Base-by-base conservation (phyloP, 2,329 filamentous ascomycete genomes). In the Cladosporium cucumerinum region DNA sequence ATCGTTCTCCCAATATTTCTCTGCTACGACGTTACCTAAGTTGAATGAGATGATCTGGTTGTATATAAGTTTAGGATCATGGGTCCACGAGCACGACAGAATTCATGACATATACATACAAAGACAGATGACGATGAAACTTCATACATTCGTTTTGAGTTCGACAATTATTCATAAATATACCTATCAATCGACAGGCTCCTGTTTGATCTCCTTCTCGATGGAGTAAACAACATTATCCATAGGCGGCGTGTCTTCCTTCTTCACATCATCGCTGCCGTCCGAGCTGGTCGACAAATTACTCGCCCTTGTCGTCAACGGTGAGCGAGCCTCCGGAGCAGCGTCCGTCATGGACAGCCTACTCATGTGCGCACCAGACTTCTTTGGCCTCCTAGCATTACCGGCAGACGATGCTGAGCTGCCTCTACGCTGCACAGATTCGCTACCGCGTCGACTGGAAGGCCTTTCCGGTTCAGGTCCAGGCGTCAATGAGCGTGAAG, bases 401-500 rank as follows among this genome's bases (percentile, higher is more conserved):
- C 63, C 63, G 12, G 63, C 39, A 55, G 63, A 60, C 11, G 63
- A 65, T 10, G 57, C 63, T 16, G 63, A 65, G 63, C 72, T 73
- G 28, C 72, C 69, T 51, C 73, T 62, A 18, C 71, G 65, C n/a
- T 63, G 55, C 25, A 68, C 64, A n/a, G 63, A 58, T 32, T 69
- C 67, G 3, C 62, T 61, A 46, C 65, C 66, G 21, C 57, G 61
- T 16, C 65, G 21, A 14, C 65, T 64, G n/a, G 32, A 65, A 52
- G 30, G 66, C 28, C 39, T 57, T 49, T 68, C 70, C 1, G 69
- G 66, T n/a, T 70, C 72, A 26, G 72, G 70, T 11, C 69, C 71
- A 0, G 71, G 71, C 30, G 72, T 73, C 5, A 67, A 66, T 18
- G 69, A 70, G 16, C 69, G 69, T 6, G 71, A 72, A n/a, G 67